phyloP scores from a whole-genome alignment of 805 yeast genomes.

The Clavispora fructus region DNA sequence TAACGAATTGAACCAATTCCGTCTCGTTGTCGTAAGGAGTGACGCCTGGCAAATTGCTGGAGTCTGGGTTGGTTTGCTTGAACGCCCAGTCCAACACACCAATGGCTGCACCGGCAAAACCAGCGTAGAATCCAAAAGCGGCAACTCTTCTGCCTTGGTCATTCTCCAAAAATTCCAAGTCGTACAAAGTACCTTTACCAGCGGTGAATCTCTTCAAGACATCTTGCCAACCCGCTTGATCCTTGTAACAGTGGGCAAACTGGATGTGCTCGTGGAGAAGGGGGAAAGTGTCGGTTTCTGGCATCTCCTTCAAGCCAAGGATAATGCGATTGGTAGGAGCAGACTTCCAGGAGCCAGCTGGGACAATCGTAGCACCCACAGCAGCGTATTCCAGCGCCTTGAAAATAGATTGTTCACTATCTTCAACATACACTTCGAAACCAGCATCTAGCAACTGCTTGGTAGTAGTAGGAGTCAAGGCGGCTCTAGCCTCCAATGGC shows the following conservation, averaged over 20 bases:
- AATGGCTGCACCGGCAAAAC: conserved; percentile 99
- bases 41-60: conserved; percentile 71
- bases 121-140: conserved; percentile 99
- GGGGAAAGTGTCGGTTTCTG: conserved; percentile 86
- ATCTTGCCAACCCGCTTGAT: conserved; percentile 96
- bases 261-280: conserved; percentile 94
- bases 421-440: conserved; percentile 83
- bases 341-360: conserved; percentile 85
- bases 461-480: conserved; percentile 88
- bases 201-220: conserved; percentile 84
- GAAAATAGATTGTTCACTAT: conserved; percentile 79
- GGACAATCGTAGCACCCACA: conserved; percentile 85
- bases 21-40: conserved; percentile 78
- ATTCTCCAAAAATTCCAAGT: conserved; percentile 89
- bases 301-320: conserved; percentile 91
- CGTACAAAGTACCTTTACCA: conserved; percentile 89
- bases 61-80: conserved; percentile 68
- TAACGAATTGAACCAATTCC: conserved; percentile 68
- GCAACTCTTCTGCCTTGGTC: conserved; percentile 98
- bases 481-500: conserved; percentile 96
- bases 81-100: conserved; percentile 94
- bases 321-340: conserved; percentile 91
- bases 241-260: conserved; percentile 97
- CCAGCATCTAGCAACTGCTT: conserved; percentile 82
- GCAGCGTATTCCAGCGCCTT: conserved; percentile 65